phyloP scores from a whole-genome alignment of 1,139 yeast genomes.

The Nematodospora anomalae region DNA sequence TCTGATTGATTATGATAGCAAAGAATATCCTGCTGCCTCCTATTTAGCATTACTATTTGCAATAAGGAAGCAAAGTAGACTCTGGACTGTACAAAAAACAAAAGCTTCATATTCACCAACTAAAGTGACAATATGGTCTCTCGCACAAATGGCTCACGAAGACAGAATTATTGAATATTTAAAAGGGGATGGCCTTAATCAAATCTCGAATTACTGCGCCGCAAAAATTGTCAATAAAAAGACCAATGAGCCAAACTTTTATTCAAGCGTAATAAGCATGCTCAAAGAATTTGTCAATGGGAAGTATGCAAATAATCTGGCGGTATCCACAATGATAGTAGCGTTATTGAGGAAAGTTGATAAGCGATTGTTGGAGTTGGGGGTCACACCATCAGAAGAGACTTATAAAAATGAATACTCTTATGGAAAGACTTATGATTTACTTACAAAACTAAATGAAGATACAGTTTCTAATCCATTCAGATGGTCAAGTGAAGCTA shows the following conservation, averaged over 20 bases:
- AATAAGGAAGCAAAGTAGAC: constrained; percentile 47
- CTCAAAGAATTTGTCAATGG: constrained; percentile 53
- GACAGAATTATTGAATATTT: constrained; percentile 30
- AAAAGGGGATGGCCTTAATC: constrained; percentile 21
- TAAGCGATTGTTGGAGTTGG: constrained; percentile 21
- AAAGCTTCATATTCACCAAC: constrained; percentile 39
- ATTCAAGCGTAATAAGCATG: constrained; percentile 37
- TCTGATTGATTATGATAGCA: constrained; percentile 12
- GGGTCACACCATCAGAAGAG: constrained; percentile 7
- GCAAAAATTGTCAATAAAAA: constrained; percentile 18
- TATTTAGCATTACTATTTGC: constrained; percentile 48
- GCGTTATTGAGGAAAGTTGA: constrained; percentile 38
- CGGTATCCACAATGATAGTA: constrained; percentile 34
- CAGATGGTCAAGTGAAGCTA: constrained; percentile 43
- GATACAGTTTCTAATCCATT: constrained; percentile 45
- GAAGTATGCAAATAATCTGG: constrained; percentile 42
- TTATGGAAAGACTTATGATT: constrained; percentile 47
- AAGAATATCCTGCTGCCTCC: constrained; percentile 23
- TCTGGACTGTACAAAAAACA: constrained; percentile 41
- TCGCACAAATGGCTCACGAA: constrained; percentile 30
- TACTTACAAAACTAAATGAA: constrained; percentile 25
- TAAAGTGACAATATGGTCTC: constrained; percentile 50
- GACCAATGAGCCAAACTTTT: constrained; percentile 24
- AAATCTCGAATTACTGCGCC: constrained; percentile 24
- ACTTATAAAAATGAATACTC: constrained; percentile 43